Evolutionary conservation across 805 yeast genomes (phyloP).

Genomic region (Metschnikowia lochheadii): DNA sequence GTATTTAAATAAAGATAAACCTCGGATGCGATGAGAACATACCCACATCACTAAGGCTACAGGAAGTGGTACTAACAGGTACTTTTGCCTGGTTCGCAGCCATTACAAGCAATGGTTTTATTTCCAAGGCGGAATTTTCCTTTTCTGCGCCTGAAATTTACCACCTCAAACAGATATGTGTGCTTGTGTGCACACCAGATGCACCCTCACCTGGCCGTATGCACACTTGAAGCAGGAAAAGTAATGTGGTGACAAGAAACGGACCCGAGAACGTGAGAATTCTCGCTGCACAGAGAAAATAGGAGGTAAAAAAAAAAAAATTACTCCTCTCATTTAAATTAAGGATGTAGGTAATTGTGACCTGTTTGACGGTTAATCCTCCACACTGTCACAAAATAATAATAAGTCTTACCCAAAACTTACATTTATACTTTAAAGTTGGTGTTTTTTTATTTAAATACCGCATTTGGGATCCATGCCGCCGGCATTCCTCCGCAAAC

Average conservation of each 20-base stretch:
- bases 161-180: conserved; percentile 5
- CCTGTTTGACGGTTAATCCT: not conserved
- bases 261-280: not conserved
- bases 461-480: too few relatives aligned
- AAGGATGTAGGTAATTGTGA: not conserved
- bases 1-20: conserved; percentile 8
- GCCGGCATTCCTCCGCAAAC: not conserved
- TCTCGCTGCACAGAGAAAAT: not conserved
- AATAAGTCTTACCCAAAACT: not conserved
- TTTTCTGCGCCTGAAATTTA: conserved; percentile 4
- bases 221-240: conserved; percentile 3
- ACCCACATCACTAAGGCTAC: conserved; percentile 8
- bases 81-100: conserved; percentile 14
- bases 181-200: not conserved
- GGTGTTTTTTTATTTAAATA: too few relatives aligned
- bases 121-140: conserved; percentile 4
- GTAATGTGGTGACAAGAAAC: conserved; percentile 1
- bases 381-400: not conserved
- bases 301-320: not conserved
- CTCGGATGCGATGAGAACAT: not conserved
- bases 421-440: not conserved
- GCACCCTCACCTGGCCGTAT: not conserved
- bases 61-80: conserved; percentile 6
- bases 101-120: conserved; percentile 6
- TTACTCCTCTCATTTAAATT: not conserved